Percentiles rank a stretch among this genome's conserved stretches.
These are phyloP conservation scores for Alloteropsis semialata DNA, from an alignment of 176 grass and related monocot genomes.

Conservation along the genomic window DNA sequence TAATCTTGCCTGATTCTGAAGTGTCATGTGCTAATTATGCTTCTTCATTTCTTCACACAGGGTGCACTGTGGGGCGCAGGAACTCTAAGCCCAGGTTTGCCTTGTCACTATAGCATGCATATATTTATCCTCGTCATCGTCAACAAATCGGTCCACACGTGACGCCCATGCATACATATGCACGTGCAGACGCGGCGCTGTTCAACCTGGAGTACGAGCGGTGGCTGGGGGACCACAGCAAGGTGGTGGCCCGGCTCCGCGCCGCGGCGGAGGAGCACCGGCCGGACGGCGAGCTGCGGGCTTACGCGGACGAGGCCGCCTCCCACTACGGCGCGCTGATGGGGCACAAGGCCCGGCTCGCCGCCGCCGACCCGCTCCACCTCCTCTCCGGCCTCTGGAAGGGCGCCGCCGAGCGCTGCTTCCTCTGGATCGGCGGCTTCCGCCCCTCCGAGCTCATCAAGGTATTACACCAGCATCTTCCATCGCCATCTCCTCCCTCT, in stretches of 20 bases:
- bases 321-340: slow-evolving; percentile 46
- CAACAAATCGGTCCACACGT: background rate
- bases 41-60: background rate
- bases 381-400: slow-evolving; percentile 60
- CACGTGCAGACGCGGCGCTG: slow-evolving; percentile 34
- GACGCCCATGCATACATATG: background rate
- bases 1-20: background rate
- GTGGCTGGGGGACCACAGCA: slow-evolving; percentile 49
- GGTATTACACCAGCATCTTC: background rate
- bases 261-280: slow-evolving; percentile 46
- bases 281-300: slow-evolving; percentile 37
- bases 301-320: slow-evolving; percentile 32
- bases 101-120: background rate
- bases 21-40: background rate
- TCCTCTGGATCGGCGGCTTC: slow-evolving; percentile 62
- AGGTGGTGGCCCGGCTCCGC: slow-evolving; percentile 40
- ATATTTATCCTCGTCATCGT: background rate
- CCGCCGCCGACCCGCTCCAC: slow-evolving; percentile 51
- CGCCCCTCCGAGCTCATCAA: slow-evolving; percentile 58
- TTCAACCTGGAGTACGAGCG: slow-evolving; percentile 60
- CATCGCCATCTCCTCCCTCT: too few species aligned
- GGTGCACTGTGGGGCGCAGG: slow-evolving; percentile 38
- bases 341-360: slow-evolving; percentile 31
- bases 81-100: slow-evolving; percentile 42
- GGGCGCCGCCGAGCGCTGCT: slow-evolving; percentile 50